Percentiles rank a stretch among this genome's conserved stretches.
These are phyloP conservation scores for Saxophila tyrrhenica DNA, from an alignment of 495 filamentous ascomycete genomes.

Conservation along the genomic window DNA sequence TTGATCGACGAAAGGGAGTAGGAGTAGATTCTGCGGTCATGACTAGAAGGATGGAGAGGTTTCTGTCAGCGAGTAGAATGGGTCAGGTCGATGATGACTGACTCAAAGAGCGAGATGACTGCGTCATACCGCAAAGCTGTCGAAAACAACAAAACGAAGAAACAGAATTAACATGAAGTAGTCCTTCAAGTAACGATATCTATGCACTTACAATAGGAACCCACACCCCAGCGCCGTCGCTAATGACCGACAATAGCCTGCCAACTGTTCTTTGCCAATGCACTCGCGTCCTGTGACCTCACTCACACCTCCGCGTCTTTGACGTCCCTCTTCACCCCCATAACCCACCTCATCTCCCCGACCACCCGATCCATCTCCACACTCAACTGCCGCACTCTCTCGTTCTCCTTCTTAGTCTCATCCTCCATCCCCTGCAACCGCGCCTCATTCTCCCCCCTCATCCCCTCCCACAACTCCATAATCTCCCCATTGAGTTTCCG, in stretches of 20 bases:
- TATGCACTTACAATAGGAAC: background rate
- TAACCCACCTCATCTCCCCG: conserved; percentile 23
- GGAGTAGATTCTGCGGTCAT: too few species aligned
- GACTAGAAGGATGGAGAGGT: too few species aligned
- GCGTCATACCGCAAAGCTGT: too few species aligned
- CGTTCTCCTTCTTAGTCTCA: conserved; percentile 4
- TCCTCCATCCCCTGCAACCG: conserved; percentile 6
- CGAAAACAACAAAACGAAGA: too few species aligned
- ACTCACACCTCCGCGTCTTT: background rate
- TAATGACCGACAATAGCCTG: background rate
- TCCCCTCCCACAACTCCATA: conserved; percentile 10
- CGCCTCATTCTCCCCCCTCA: conserved; percentile 10
- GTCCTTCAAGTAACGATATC: background rate
- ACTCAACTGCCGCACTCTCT: conserved; percentile 14
- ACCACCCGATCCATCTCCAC: conserved; percentile 20
- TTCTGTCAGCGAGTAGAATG: too few species aligned
- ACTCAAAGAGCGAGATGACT: too few species aligned
- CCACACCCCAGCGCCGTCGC: conserved; percentile 5
- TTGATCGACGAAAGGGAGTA: too few species aligned
- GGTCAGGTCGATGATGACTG: too few species aligned
- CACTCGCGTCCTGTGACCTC: background rate
- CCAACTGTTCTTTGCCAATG: background rate
- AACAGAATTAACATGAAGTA: too few species aligned
- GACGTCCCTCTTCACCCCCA: conserved; percentile 16
- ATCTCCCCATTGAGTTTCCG: conserved; percentile 17